Conservation (phyloP, 1,139 yeast species). For the Pichia sp. region DNA sequence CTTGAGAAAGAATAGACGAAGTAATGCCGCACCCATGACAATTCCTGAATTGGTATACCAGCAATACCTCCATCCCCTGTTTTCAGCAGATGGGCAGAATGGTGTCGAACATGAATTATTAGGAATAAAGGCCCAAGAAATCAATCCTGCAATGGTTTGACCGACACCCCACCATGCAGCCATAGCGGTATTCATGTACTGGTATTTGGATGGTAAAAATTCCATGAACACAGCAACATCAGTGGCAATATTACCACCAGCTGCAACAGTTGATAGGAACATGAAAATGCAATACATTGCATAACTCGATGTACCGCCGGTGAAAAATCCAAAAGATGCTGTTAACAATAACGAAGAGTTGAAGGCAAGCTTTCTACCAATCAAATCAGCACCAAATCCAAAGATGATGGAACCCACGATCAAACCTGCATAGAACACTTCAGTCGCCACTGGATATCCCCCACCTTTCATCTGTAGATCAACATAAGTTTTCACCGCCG, state of each 20-base stretch:
- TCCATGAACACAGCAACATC: slow-evolving; percentile 58
- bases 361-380: slow-evolving; percentile 52
- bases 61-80: slow-evolving; percentile 57
- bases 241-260: slow-evolving; percentile 56
- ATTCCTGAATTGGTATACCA: slow-evolving; percentile 49
- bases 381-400: slow-evolving; percentile 54
- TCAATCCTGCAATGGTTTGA: slow-evolving; percentile 46
- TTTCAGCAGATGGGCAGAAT: slow-evolving; percentile 38
- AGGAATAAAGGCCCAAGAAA: slow-evolving; percentile 52
- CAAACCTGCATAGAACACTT: slow-evolving; percentile 37
- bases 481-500: slow-evolving; percentile 36
- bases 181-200: slow-evolving; percentile 48
- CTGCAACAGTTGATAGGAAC: slow-evolving; percentile 39
- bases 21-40: slow-evolving; percentile 41
- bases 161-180: slow-evolving; percentile 63
- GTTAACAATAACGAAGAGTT: slow-evolving; percentile 45
- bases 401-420: slow-evolving; percentile 49
- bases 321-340: slow-evolving; percentile 43
- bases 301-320: slow-evolving; percentile 40
- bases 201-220: slow-evolving; percentile 45
- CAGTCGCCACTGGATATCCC: slow-evolving; percentile 30
- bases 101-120: slow-evolving; percentile 38
- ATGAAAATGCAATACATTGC: slow-evolving; percentile 43
- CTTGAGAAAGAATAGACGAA: slow-evolving; percentile 40
- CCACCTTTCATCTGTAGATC: slow-evolving; percentile 33